These are phyloP conservation scores for Phaseolus lunatus DNA, from an alignment of 306 rosid genomes.

Conservation along the genomic window DNA sequence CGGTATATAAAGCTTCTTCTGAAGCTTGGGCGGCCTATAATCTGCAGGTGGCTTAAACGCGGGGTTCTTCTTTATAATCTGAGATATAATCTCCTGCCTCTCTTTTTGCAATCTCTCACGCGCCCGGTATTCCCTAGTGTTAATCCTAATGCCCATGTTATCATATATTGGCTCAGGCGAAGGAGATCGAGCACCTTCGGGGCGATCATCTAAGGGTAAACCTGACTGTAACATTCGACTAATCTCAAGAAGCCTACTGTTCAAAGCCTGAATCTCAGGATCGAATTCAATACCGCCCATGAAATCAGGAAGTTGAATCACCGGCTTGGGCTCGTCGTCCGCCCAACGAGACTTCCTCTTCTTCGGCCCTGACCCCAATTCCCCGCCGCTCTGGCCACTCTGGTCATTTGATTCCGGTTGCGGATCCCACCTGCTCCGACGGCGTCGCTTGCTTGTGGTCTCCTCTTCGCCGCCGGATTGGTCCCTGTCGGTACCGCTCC, in stretches of 20 bases:
- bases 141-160: slow-evolving; percentile 90
- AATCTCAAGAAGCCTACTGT: slow-evolving; percentile 88
- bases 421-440: slow-evolving; percentile 97
- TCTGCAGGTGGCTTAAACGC: slow-evolving; percentile 97
- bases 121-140: slow-evolving; percentile 93
- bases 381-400: slow-evolving; percentile 68
- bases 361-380: slow-evolving; percentile 64
- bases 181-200: slow-evolving; percentile 97
- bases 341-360: slow-evolving; percentile 98
- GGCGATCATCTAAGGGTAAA: slow-evolving; percentile 88
- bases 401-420: slow-evolving; percentile 84
- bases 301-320: slow-evolving; percentile 92
- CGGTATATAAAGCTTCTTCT: slow-evolving; percentile 96
- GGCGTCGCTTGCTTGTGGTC: slow-evolving; percentile 79
- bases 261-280: slow-evolving; percentile 94
- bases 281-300: slow-evolving; percentile 99
- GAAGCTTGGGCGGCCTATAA: slow-evolving; percentile 97
- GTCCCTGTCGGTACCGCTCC: slow-evolving; percentile 83
- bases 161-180: slow-evolving; percentile 97
- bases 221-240: slow-evolving; percentile 96
- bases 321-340: slow-evolving; percentile 89
- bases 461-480: slow-evolving; percentile 96
- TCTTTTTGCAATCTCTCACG: slow-evolving; percentile 88
- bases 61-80: slow-evolving; percentile 89
- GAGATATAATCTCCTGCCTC: slow-evolving; percentile 95